These are phyloP conservation scores for Termitomyces sp. DNA, from an alignment of 768 basidiomycete species.

Conservation along the genomic window DNA sequence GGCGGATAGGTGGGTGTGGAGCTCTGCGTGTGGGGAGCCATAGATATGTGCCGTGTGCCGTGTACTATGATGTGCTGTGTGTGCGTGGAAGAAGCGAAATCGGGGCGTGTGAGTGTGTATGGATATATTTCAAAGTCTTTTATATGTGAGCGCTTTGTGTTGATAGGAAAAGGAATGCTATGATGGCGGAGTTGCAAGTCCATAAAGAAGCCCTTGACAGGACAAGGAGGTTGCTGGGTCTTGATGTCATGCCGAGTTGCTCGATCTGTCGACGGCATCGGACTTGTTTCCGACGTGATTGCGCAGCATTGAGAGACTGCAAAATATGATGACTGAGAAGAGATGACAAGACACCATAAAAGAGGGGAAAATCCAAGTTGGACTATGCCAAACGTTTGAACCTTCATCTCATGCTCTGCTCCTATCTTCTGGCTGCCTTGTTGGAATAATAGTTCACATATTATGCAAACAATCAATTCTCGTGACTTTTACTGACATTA, in stretches of 20 bases:
- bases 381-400: not conserved
- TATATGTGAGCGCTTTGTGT: not conserved
- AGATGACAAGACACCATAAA: not conserved
- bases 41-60: not conserved
- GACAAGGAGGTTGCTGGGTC: no score
- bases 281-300: not conserved
- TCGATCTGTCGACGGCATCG: not conserved
- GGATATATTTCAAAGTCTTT: no score
- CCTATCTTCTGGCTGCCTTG: slow-evolving; percentile 97
- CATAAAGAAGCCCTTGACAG: no score
- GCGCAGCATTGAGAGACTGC: not conserved
- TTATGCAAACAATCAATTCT: no score
- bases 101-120: not conserved
- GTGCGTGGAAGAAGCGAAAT: not conserved
- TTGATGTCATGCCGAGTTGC: not conserved
- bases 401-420: slow-evolving; percentile 84
- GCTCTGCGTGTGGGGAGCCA: not conserved
- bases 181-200: not conserved
- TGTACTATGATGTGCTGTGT: not conserved
- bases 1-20: not conserved
- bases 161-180: not conserved
- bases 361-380: not conserved
- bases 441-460: no score
- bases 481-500: no score
- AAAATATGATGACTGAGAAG: not conserved